phyloP scores from a whole-genome alignment of 805 yeast genomes.

The Wickerhamomyces xylosicus region DNA sequence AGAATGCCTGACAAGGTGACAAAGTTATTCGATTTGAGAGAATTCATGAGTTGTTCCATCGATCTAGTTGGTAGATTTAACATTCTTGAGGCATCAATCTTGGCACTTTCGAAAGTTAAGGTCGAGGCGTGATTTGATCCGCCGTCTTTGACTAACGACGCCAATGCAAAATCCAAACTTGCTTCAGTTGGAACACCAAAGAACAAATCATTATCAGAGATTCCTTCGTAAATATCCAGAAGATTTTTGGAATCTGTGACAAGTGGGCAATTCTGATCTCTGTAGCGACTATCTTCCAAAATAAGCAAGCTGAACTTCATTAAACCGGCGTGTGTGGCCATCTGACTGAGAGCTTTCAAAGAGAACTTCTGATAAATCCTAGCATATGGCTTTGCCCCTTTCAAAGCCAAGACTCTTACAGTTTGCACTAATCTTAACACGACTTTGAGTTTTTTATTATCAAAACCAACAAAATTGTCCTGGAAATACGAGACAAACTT shows the following conservation, averaged over 20 bases:
- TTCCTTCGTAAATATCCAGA: conserved; percentile 32
- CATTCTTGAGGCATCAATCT: conserved; percentile 34
- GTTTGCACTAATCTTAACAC: neutral
- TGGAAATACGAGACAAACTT: no score
- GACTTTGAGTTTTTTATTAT: neutral
- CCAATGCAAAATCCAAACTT: conserved; percentile 40
- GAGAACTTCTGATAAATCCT: conserved; percentile 12
- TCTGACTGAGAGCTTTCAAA: conserved; percentile 1
- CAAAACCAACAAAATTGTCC: neutral
- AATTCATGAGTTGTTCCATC: conserved; percentile 18
- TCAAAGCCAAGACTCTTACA: neutral
- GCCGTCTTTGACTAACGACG: conserved; percentile 23
- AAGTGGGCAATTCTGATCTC: neutral
- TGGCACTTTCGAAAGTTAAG: conserved; percentile 46
- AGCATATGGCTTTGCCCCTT: conserved; percentile 8
- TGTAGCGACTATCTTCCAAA: conserved; percentile 22
- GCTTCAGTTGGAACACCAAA: conserved; percentile 57
- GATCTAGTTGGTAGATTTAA: neutral
- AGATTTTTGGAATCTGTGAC: conserved; percentile 10
- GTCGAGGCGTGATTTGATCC: conserved; percentile 26
- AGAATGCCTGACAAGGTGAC: conserved; percentile 45
- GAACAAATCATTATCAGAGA: conserved; percentile 55
- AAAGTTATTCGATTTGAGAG: conserved; percentile 42
- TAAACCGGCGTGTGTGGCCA: conserved; percentile 17
- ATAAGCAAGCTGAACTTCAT: conserved; percentile 23